phyloP scores from a whole-genome alignment of 2,329 filamentous ascomycete species.

The Mariannaea sp. region DNA sequence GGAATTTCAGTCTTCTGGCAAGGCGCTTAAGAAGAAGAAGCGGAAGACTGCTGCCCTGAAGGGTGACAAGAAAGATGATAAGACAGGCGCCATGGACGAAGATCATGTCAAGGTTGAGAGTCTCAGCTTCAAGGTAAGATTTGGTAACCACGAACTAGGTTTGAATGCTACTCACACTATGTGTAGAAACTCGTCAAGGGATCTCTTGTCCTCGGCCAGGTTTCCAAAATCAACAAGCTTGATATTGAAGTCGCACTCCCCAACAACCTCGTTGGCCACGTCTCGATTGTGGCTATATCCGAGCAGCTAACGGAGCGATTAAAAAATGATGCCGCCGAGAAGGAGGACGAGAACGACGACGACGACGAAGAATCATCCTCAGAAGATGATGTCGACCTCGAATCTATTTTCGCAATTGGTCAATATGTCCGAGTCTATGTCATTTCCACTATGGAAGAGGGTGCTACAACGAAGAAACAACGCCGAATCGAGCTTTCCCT shows the following conservation, averaged over 20 bases:
- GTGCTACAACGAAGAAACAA: conserved; percentile 66
- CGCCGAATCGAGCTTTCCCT: conserved; percentile 87
- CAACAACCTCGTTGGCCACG: conserved; percentile 90
- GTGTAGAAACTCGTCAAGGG: conserved; percentile 78
- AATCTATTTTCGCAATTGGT: conserved; percentile 76
- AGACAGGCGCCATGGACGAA: conserved; percentile 48
- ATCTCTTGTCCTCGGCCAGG: conserved; percentile 84
- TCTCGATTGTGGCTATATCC: conserved; percentile 91
- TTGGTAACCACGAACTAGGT: neutral
- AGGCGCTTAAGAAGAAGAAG: conserved; percentile 57
- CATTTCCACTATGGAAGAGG: conserved; percentile 73
- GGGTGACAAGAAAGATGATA: conserved; percentile 58
- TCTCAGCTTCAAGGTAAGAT: conserved; percentile 80
- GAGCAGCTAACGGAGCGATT: conserved; percentile 76
- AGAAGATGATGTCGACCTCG: conserved; percentile 69
- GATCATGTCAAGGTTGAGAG: conserved; percentile 77
- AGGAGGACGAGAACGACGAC: conserved; percentile 60
- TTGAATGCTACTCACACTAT: conserved; percentile 32
- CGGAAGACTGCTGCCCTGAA: conserved; percentile 59
- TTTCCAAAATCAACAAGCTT: conserved; percentile 78
- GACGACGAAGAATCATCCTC: conserved; percentile 52
- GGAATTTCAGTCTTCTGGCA: conserved; percentile 58
- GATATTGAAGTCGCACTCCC: conserved; percentile 83
- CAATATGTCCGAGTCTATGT: conserved; percentile 90
- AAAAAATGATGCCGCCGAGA: conserved; percentile 64